phyloP scores from a whole-genome alignment of 805 yeast genomes.

The Suhomyces sp. region DNA sequence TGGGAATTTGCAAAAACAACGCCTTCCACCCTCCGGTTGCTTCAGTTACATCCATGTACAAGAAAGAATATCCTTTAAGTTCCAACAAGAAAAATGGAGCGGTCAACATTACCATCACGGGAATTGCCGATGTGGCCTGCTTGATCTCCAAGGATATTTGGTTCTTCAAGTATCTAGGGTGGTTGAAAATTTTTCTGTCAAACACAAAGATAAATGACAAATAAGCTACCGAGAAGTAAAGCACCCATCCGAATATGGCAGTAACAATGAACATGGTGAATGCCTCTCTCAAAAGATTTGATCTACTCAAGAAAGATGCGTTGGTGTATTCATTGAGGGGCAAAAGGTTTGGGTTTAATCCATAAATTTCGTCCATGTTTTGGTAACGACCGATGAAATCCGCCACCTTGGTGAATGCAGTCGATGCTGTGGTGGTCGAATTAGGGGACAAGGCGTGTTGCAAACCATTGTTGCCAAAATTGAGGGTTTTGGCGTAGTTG shows the following conservation, averaged over 20 bases:
- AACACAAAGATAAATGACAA: slow-evolving; percentile 76
- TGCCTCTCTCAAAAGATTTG: slow-evolving; percentile 68
- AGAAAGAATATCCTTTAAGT: slow-evolving; percentile 74
- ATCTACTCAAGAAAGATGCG: slow-evolving; percentile 69
- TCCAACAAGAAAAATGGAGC: slow-evolving; percentile 89
- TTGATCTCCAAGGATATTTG: slow-evolving; percentile 83
- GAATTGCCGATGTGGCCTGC: slow-evolving; percentile 79
- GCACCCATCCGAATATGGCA: slow-evolving; percentile 80
- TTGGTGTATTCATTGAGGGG: slow-evolving; percentile 55
- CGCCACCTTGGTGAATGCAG: slow-evolving; percentile 14
- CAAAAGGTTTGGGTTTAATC: slow-evolving; percentile 57
- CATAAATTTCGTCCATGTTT: slow-evolving; percentile 48
- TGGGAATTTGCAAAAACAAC: slow-evolving; percentile 63
- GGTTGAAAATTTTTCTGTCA: slow-evolving; percentile 88
- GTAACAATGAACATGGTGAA: slow-evolving; percentile 66
- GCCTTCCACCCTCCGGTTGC: slow-evolving; percentile 69
- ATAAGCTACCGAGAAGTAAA: slow-evolving; percentile 73
- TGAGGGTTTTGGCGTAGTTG: background rate
- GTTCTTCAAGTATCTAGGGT: slow-evolving; percentile 92
- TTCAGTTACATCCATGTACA: slow-evolving; percentile 65
- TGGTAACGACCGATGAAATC: slow-evolving; percentile 21
- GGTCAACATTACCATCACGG: slow-evolving; percentile 82
- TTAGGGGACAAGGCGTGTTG: slow-evolving; percentile 8
- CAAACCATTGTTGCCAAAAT: background rate
- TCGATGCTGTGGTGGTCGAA: slow-evolving; percentile 8